Conservation (phyloP, 2,329 filamentous ascomycete genomes). For the Botrytis byssoidea region DNA sequence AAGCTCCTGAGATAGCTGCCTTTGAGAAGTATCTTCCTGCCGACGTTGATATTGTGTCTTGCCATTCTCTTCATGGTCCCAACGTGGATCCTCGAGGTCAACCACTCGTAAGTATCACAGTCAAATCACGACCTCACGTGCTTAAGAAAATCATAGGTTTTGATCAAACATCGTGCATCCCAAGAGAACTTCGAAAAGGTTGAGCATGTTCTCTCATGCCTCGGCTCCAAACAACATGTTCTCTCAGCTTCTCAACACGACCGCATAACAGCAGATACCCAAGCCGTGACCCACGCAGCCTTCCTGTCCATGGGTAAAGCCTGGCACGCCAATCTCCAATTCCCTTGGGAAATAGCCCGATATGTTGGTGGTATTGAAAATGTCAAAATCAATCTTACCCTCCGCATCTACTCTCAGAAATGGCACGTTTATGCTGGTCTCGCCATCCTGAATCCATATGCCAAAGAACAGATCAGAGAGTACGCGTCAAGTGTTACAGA, state of each 20-base stretch:
- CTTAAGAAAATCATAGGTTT: conserved; percentile 47
- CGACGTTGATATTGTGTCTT: conserved; percentile 92
- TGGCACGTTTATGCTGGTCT: conserved; percentile 99
- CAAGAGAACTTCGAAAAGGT: conserved; percentile 75
- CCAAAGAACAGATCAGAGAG: conserved; percentile 87
- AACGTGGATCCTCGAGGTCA: conserved; percentile 85
- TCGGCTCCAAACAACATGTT: conserved; percentile 82
- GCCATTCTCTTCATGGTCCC: conserved; percentile 94
- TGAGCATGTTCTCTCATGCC: conserved; percentile 75
- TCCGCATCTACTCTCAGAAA: conserved; percentile 97
- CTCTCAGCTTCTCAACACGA: conserved; percentile 87
- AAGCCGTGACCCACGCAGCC: conserved; percentile 95
- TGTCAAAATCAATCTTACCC: conserved; percentile 96
- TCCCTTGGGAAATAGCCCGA: conserved; percentile 94
- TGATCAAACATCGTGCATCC: conserved; percentile 90
- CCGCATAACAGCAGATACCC: conserved; percentile 95
- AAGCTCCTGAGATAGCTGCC: conserved; percentile 90
- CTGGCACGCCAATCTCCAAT: conserved; percentile 92
- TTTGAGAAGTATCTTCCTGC: conserved; percentile 84
- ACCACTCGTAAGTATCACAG: conserved; percentile 62
- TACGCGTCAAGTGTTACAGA: conserved; percentile 92
- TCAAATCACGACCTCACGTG: conserved; percentile 1
- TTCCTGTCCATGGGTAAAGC: conserved; percentile 98
- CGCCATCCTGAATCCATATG: conserved; percentile 92
- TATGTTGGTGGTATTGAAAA: conserved; percentile 98